A percentile compares a stretch with the other conserved stretches of the same genome.
Conservation (phyloP, 2,329 filamentous ascomycete species). For the Pestalotiopsis sp. region DNA sequence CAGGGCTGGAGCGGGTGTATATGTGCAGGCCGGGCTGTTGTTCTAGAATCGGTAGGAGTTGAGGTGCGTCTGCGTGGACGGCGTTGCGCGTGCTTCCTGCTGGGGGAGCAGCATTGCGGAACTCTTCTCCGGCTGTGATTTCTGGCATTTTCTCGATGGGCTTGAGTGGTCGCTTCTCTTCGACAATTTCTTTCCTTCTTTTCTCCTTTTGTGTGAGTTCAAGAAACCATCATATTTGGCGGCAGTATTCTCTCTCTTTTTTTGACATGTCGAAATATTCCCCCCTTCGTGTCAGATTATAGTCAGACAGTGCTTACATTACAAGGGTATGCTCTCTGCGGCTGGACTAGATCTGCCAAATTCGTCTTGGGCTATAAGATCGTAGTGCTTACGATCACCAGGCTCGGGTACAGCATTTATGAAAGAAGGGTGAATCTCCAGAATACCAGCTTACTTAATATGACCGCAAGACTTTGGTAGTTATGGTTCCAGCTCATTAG, state of each 20-base stretch:
- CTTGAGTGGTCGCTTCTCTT: too few relatives aligned
- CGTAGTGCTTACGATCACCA: not conserved
- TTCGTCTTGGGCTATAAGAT: not conserved
- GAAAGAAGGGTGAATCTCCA: not conserved
- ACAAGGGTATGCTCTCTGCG: too few relatives aligned
- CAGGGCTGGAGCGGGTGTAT: not conserved
- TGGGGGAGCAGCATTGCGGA: not conserved
- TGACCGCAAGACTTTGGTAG: too few relatives aligned
- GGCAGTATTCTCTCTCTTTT: not conserved
- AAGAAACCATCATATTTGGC: too few relatives aligned
- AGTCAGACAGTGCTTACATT: too few relatives aligned
- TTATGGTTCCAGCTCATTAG: too few relatives aligned
- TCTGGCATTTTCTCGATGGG: not conserved
- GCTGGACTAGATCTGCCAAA: not conserved
- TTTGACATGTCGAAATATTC: not conserved
- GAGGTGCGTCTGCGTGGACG: not conserved
- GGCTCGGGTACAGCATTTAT: not conserved
- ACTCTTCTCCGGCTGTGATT: constrained; percentile 1
- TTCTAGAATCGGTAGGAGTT: not conserved
- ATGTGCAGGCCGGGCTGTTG: not conserved
- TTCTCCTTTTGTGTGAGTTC: not conserved
- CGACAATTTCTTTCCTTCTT: not conserved
- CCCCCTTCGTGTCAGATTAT: not conserved
- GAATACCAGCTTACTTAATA: not conserved
- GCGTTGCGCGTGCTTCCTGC: not conserved